Evolutionary conservation across 768 basidiomycete species (phyloP).

Genomic region (Mycena venus): DNA sequence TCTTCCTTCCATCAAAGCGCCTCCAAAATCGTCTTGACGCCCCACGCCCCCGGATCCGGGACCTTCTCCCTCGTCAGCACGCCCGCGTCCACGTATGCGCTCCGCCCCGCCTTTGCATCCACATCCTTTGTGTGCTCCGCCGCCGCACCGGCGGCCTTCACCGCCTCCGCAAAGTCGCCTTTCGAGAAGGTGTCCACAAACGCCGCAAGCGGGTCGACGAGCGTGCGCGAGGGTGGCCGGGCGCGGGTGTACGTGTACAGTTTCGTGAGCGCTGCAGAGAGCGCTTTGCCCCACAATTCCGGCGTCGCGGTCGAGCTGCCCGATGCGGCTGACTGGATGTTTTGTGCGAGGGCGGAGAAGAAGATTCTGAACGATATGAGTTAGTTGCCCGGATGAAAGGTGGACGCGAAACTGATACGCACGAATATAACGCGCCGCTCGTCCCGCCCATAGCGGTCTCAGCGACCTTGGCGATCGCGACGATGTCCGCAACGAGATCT

Average conservation of each 20-base stretch:
- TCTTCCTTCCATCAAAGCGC: conserved; percentile 49
- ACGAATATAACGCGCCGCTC: conserved; percentile 93
- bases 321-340: conserved; percentile 58
- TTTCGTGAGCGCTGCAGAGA: background rate
- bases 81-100: conserved; percentile 86
- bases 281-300: background rate
- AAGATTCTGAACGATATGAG: conserved; percentile 74
- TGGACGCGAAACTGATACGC: conserved; percentile 43
- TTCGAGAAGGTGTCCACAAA: conserved; percentile 67
- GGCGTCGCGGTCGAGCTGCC: conserved; percentile 14
- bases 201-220: conserved; percentile 91
- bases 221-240: conserved; percentile 89
- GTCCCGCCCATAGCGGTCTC: conserved; percentile 94
- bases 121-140: conserved; percentile 82
- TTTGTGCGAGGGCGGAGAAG: conserved; percentile 89
- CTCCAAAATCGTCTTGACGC: conserved; percentile 81
- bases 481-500: conserved; percentile 75
- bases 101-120: conserved; percentile 89
- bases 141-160: conserved; percentile 71
- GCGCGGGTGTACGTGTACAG: conserved; percentile 82
- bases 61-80: conserved; percentile 72
- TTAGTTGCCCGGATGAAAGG: background rate
- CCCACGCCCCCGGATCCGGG: conserved; percentile 94
- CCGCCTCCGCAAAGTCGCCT: conserved; percentile 63
- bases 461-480: conserved; percentile 78